These are phyloP conservation scores for Amorphotheca resinae DNA, from an alignment of 495 filamentous ascomycete species.

Conservation along the genomic window DNA sequence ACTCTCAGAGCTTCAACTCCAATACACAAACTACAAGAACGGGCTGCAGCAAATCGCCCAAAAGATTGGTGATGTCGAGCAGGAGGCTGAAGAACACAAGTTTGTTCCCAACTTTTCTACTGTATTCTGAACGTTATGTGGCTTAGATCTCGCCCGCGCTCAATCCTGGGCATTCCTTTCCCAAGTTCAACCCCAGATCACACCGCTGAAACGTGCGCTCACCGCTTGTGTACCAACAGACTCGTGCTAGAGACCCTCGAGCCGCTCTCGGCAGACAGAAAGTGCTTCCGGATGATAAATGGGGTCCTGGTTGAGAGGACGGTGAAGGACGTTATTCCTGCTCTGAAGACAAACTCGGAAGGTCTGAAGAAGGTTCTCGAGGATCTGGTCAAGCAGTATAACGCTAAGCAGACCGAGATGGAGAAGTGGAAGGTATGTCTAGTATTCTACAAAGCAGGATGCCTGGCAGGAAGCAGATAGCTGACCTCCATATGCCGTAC, in stretches of 20 bases:
- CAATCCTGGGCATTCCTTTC: slow-evolving; percentile 3
- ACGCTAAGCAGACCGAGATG: slow-evolving; percentile 84
- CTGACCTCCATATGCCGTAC: slow-evolving; percentile 21
- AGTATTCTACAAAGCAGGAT: background rate
- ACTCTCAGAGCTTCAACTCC: slow-evolving; percentile 69
- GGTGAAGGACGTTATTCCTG: slow-evolving; percentile 80
- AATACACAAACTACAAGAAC: slow-evolving; percentile 94
- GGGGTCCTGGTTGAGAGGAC: slow-evolving; percentile 91
- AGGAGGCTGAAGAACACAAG: slow-evolving; percentile 97
- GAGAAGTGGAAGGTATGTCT: slow-evolving; percentile 91
- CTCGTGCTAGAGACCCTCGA: slow-evolving; percentile 90
- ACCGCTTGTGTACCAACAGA: slow-evolving; percentile 33
- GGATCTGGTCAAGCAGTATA: slow-evolving; percentile 93
- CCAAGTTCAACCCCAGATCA: slow-evolving; percentile 1
- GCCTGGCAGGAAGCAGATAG: background rate
- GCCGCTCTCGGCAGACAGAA: slow-evolving; percentile 72
- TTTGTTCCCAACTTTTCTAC: slow-evolving; percentile 32
- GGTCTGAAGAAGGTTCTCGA: slow-evolving; percentile 93
- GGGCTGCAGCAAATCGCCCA: slow-evolving; percentile 83
- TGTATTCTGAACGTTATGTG: slow-evolving; percentile 7
- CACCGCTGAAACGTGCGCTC: slow-evolving; percentile 16
- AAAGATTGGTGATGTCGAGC: slow-evolving; percentile 95
- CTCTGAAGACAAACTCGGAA: slow-evolving; percentile 86
- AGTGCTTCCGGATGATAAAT: slow-evolving; percentile 98
- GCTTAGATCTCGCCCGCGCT: slow-evolving; percentile 4